Evolutionary conservation across 805 yeast species (phyloP), one percentile per base, ranked within the genome.

Genomic region (Blastobotrys peoriensis): DNA sequence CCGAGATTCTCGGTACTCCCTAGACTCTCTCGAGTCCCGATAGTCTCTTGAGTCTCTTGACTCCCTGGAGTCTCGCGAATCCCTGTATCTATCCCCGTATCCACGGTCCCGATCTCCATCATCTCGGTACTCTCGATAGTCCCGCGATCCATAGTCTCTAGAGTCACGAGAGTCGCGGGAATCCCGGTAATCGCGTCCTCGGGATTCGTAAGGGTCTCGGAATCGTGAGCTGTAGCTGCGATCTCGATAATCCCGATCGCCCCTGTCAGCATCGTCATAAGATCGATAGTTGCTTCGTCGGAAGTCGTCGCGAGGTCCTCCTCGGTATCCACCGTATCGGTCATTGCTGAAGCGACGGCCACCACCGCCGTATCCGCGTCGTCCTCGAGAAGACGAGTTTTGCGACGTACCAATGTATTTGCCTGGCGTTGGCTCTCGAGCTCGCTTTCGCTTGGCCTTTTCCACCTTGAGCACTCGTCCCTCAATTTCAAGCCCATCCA

Each of bases 391-490:
- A 15, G 33, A 36, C 17, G 51, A 45, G 23, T 50, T 36, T 46
- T 56, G 59, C 13, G 61, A 59, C 6, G 64, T 62, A 6, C 67
- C 67, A 44, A 54, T 59, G 51, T 63, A 63, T 45, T 54, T 57
- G 19, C 67, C 67, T 3, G 68, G 67, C 3, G 67, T 63, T 5
- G 67, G 68, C 8, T 66, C 62, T 36, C 67, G 55, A 10, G 67
- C 63, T 21, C 65, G 43, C 45, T 55, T 56, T 15, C 74, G 68
- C 30, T 67, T 64, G 21, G 77, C 76, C 15, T 60, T 55, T 4
- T 75, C 76, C n/a, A 75, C 66, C 33, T 70, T 56, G 17, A 75
- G 64, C 2, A 71, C 60, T 38, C 68, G 60, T 15, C 70, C 69
- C 15, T 69, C 72, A 5, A 74, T 45, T 4, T 62, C 55, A 4